Conservation (phyloP, 306 rosid genomes). For the Amphicarpaea edgeworthii region DNA sequence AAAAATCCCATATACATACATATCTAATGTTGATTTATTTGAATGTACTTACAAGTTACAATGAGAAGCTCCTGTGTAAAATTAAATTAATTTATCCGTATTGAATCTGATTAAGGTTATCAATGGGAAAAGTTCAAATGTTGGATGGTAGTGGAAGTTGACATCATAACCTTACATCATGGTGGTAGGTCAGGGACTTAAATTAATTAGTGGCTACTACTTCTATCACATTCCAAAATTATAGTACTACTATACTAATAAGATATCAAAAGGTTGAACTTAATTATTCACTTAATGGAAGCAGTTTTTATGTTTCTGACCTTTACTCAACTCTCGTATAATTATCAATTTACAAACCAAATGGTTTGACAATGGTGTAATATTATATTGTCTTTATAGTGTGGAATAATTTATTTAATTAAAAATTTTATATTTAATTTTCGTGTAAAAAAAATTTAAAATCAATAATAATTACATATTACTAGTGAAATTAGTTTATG, state of each 20-base stretch:
- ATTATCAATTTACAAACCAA: no score
- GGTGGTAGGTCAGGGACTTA: constrained; percentile 43
- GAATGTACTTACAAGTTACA: no score
- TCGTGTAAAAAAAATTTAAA: no score
- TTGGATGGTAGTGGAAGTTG: constrained; percentile 45
- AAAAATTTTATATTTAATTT: no score
- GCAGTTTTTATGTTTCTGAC: constrained; percentile 23
- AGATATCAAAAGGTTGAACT: constrained; percentile 10
- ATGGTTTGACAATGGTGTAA: no score
- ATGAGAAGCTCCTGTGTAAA: neutral
- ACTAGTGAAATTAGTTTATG: no score
- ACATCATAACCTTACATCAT: constrained; percentile 45
- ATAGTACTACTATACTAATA: no score
- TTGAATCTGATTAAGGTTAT: neutral
- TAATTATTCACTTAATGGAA: constrained; percentile 39
- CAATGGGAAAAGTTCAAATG: constrained; percentile 37
- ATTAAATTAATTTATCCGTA: neutral
- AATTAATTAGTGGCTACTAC: constrained; percentile 37
- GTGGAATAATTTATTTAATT: no score
- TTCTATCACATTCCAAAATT: constrained; percentile 33
- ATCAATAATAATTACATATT: no score
- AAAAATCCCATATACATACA: no score
- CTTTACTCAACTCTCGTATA: constrained; percentile 39
- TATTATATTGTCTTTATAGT: no score
- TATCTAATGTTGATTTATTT: no score